These are phyloP conservation scores for Canariomyces notabilis DNA, from an alignment of 2,329 filamentous ascomycete genomes.

Conservation along the genomic window DNA sequence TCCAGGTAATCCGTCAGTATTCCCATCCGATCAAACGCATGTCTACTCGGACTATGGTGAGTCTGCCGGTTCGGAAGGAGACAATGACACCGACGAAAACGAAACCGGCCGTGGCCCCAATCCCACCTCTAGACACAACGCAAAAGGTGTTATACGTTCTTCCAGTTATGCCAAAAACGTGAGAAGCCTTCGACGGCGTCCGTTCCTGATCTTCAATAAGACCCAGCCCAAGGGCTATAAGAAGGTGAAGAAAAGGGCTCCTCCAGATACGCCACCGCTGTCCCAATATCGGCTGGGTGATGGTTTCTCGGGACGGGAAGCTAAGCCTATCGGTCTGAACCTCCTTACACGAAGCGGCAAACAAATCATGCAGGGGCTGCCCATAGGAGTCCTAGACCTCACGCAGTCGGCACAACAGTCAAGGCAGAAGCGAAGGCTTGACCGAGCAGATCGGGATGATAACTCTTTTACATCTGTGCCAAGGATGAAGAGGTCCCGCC, in stretches of 20 bases:
- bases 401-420: conserved; percentile 15
- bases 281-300: conserved; percentile 16
- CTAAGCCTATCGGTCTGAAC: conserved; percentile 18
- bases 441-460: conserved; percentile 3
- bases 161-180: too few species aligned
- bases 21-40: background rate
- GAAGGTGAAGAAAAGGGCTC: conserved; percentile 13
- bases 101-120: background rate
- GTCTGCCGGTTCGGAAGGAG: background rate
- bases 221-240: conserved; percentile 21
- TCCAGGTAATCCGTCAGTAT: background rate
- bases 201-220: conserved; percentile 22
- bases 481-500: conserved; percentile 12
- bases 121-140: background rate
- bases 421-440: conserved; percentile 5
- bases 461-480: conserved; percentile 7
- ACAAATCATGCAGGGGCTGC: background rate
- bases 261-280: background rate
- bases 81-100: conserved; percentile 4
- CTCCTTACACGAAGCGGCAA: conserved; percentile 16
- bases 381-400: conserved; percentile 21
- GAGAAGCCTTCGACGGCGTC: conserved; percentile 11
- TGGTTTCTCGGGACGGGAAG: conserved; percentile 23
- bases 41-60: background rate
- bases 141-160: background rate